A percentile compares a stretch with the other conserved stretches of the same genome.
Evolutionary conservation across 2,329 filamentous ascomycete genomes (phyloP).

Genomic region (Ascochyta koolunga): DNA sequence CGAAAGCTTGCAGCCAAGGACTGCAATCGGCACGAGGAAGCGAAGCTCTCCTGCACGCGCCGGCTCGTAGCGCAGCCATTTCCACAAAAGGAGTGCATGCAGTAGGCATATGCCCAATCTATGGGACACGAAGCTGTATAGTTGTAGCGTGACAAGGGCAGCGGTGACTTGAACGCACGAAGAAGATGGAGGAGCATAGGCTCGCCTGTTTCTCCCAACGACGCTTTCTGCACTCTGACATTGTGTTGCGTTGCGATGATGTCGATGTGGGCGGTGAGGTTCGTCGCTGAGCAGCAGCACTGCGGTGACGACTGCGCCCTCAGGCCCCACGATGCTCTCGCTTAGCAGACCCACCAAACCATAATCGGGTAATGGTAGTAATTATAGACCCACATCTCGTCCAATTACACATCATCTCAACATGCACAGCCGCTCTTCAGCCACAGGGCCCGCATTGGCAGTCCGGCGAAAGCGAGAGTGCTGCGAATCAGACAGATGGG

Average conservation of each 20-base stretch:
- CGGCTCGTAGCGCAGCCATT: conserved; percentile 6
- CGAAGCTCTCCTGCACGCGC: conserved; percentile 5
- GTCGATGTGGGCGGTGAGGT: conserved; percentile 27
- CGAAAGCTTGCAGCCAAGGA: conserved; percentile 1
- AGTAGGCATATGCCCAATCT: background rate
- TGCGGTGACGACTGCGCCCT: conserved; percentile 27
- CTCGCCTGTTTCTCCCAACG: background rate
- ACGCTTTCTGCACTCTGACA: background rate
- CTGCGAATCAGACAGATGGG: conserved; percentile 29
- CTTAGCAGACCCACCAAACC: conserved; percentile 18
- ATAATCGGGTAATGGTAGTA: conserved; percentile 30
- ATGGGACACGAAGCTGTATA: conserved; percentile 2
- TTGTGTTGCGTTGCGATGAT: conserved; percentile 3
- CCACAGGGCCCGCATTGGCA: conserved; percentile 23
- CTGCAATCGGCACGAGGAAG: conserved; percentile 4
- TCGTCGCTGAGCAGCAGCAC: conserved; percentile 7
- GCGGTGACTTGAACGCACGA: background rate
- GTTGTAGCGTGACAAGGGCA: conserved; percentile 6
- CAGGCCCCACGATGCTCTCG: conserved; percentile 22
- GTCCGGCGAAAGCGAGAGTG: conserved; percentile 32
- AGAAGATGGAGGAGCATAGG: background rate
- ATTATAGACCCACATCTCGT: conserved; percentile 18
- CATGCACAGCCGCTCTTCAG: conserved; percentile 37
- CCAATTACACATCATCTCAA: conserved; percentile 21
- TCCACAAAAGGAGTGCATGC: conserved; percentile 13